Evolutionary conservation across 352 stramenopile species (phyloP), one percentile per base, ranked within the genome.

Genomic region (Phytophthora aleatoria): DNA sequence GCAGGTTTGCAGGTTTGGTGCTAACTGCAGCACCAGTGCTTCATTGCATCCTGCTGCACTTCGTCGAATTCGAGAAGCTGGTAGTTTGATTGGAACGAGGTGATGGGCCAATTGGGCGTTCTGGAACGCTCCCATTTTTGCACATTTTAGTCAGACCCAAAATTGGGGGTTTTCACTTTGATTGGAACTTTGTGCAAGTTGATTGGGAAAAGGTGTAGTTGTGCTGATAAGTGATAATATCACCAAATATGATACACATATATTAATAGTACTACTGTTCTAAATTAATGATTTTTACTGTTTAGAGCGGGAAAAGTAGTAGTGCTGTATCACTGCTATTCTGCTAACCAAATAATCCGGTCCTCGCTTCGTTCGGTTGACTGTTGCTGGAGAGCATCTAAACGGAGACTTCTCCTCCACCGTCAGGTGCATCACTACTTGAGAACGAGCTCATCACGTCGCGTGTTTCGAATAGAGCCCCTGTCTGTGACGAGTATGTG

Each of bases 381-480:
- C 20, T 20, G 20, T 20, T 20, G 20, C 20, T 20, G 20, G 20
- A 20, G 20, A 20, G 20, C 20, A 20, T 20, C 20, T 20, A 20
- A 20, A 20, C 7, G 28, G 28, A 7, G 28, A 33, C 28, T 33
- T 33, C 28, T 33, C 28, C 28, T 33, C 7, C 20, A 20, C 20
- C 20, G 20, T 20, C 20, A 20, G 20, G 20, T 20, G 20, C 20
- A 20, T 20, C 20, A 20, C 20, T 20, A 20, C 20, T 20, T 20
- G 20, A 20, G 20, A 20, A 20, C 20, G 3, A 20, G 31, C 47
- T 69, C 61, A 69, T 68, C 61, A 42, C 9, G 57, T 64, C 47
- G 5, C 15, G 36, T 41, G 61, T 50, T 64, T 58, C 12, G 53
- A 69, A 16, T 55, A 58, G 36, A 58, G 36, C 11, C 2, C 13